Conservation (phyloP, 108 stramenopile genomes). For the Epithemia pelagica region DNA sequence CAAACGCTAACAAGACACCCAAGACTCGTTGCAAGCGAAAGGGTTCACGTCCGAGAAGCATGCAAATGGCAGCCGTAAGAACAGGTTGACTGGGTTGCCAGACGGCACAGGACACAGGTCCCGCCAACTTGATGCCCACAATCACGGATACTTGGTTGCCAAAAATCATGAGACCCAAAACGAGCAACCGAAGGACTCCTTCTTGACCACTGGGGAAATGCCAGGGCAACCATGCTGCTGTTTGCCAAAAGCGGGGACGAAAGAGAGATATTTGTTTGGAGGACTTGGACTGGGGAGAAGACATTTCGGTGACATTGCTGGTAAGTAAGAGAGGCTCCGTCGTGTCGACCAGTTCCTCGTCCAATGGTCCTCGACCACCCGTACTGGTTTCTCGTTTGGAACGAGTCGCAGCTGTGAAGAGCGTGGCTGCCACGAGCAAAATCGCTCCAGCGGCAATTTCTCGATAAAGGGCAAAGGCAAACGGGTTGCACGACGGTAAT, state of each 20-base stretch:
- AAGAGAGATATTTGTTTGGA: background rate
- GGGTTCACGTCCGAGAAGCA: slow-evolving; percentile 15
- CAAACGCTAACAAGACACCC: slow-evolving; percentile 16
- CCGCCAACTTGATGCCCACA: slow-evolving; percentile 26
- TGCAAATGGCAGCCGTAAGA: slow-evolving; percentile 27
- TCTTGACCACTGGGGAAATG: background rate
- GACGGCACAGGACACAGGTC: slow-evolving; percentile 20
- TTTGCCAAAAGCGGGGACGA: background rate
- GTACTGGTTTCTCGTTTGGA: too few relatives aligned
- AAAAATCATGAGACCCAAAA: slow-evolving; percentile 18
- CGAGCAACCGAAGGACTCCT: background rate
- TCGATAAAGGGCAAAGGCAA: slow-evolving; percentile 22
- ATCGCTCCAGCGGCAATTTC: slow-evolving; percentile 19
- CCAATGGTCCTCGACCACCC: background rate
- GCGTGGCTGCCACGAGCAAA: background rate
- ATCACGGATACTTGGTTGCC: slow-evolving; percentile 20
- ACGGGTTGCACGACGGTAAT: slow-evolving; percentile 17
- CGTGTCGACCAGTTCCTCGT: background rate
- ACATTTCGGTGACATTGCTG: background rate
- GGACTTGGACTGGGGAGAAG: background rate
- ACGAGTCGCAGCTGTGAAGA: background rate
- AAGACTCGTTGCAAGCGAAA: slow-evolving; percentile 1
- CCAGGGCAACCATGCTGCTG: background rate
- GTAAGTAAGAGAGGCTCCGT: background rate
- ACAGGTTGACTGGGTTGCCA: slow-evolving; percentile 31